Conservation (phyloP, 495 filamentous ascomycete species). For the Immersiella caudata region DNA sequence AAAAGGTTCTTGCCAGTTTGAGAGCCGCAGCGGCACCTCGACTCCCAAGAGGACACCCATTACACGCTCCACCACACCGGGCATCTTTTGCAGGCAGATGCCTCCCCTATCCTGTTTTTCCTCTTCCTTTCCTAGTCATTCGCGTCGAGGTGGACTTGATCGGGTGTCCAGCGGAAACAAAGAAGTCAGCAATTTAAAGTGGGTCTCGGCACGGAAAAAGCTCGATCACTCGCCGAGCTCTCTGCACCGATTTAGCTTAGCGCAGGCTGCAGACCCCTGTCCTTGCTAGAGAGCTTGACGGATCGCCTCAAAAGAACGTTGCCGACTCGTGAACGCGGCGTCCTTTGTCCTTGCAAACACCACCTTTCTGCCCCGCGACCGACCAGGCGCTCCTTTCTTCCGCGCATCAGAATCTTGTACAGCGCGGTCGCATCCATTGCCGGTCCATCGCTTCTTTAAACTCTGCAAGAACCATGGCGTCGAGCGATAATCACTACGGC, state of each 20-base stretch:
- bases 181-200: neutral
- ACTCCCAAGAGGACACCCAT: too few relatives aligned
- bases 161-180: neutral
- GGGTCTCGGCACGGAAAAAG: constrained; percentile 13
- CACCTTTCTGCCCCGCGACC: constrained; percentile 6
- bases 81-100: too few relatives aligned
- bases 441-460: neutral
- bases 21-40: too few relatives aligned
- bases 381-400: neutral
- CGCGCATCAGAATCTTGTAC: neutral
- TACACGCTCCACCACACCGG: too few relatives aligned
- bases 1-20: too few relatives aligned
- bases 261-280: constrained; percentile 3
- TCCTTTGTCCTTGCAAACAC: constrained; percentile 18
- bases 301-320: constrained; percentile 21
- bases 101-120: too few relatives aligned
- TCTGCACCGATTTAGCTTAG: neutral
- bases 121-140: neutral
- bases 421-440: neutral
- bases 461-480: constrained; percentile 31
- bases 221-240: neutral
- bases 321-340: constrained; percentile 13
- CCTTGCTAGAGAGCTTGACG: constrained; percentile 10
- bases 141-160: neutral
- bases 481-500: constrained; percentile 30